Percentiles rank a stretch among this genome's conserved stretches.
Conservation (phyloP, 345 rosid species). For the Rhodamnia argentea region DNA sequence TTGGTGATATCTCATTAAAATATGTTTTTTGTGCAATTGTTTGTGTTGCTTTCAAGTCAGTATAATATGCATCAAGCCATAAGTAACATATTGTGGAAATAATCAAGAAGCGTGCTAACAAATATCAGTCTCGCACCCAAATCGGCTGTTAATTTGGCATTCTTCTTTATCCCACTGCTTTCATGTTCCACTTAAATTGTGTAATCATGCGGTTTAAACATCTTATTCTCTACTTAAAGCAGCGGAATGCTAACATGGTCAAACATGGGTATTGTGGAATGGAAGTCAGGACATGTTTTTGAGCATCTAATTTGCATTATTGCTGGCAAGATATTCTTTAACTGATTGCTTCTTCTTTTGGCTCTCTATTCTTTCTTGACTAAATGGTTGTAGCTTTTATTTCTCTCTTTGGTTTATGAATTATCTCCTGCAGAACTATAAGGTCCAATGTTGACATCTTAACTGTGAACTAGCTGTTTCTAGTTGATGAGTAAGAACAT, state of each 20-base stretch:
- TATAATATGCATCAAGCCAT: neutral
- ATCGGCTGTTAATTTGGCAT: neutral
- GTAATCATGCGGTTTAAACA: neutral
- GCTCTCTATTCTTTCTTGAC: neutral
- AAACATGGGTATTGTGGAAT: neutral
- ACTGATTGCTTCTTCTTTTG: neutral
- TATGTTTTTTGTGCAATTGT: neutral
- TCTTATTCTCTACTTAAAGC: neutral
- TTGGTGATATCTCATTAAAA: neutral
- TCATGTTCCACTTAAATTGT: neutral
- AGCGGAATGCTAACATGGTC: neutral
- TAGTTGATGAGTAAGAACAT: neutral
- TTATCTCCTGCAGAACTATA: neutral
- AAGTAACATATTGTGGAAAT: neutral
- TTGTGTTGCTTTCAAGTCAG: neutral
- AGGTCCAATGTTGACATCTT: neutral
- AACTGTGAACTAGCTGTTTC: neutral
- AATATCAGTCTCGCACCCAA: neutral
- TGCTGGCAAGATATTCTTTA: neutral
- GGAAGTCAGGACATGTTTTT: neutral
- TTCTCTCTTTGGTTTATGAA: neutral
- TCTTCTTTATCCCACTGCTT: neutral
- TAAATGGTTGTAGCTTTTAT: neutral
- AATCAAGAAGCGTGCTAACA: neutral
- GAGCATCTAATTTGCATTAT: neutral